phyloP scores from a whole-genome alignment of 192 early-diverging fungal species.

The Coemansia sp. region DNA sequence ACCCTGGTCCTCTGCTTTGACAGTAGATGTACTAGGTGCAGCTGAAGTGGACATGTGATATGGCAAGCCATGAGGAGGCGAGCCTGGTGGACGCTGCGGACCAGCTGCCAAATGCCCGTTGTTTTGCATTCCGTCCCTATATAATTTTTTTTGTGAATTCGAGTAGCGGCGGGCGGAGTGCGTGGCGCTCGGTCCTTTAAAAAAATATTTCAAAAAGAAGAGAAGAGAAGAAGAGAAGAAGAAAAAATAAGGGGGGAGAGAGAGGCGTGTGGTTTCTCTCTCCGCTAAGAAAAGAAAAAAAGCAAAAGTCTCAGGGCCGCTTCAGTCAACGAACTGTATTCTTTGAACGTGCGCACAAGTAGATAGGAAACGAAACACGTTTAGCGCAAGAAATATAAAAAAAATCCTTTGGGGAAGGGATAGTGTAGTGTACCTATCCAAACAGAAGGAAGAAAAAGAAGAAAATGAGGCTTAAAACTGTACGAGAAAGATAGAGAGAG shows the following conservation, averaged over 20 bases:
- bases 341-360: not conserved
- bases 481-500: not conserved
- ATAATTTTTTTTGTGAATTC: not conserved
- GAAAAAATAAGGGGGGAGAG: not conserved
- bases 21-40: not conserved
- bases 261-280: not conserved
- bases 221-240: not conserved
- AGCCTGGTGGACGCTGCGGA: slow-evolving; percentile 19
- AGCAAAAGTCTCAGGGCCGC: slow-evolving; percentile 2
- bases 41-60: slow-evolving; percentile 14
- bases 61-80: slow-evolving; percentile 9
- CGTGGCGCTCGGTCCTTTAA: slow-evolving; percentile 1
- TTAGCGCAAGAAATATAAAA: not conserved
- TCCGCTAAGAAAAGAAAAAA: slow-evolving; percentile 1
- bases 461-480: slow-evolving; percentile 5
- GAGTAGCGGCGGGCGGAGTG: not conserved
- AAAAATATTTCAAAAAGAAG: slow-evolving; percentile 10
- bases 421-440: not conserved
- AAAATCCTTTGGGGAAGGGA: not conserved
- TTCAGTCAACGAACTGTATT: not conserved
- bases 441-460: not conserved
- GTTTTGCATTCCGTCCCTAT: slow-evolving; percentile 30
- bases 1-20: slow-evolving; percentile 22
- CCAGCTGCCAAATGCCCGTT: slow-evolving; percentile 46
- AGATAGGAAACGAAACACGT: not conserved